Evolutionary conservation across 257 asterid species (phyloP).

Genomic region (Apocynum venetum): DNA sequence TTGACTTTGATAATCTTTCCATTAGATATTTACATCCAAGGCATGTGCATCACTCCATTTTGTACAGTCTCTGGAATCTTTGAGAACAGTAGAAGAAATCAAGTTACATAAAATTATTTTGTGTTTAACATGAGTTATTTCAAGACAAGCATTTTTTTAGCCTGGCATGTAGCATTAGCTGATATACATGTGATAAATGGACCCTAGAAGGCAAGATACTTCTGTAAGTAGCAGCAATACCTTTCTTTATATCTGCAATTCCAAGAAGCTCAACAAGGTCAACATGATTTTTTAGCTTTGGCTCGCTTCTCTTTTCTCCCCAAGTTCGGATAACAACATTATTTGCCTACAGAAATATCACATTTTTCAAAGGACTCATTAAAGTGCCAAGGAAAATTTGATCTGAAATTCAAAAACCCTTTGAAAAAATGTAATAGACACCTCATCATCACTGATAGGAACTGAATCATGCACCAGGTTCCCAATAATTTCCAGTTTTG

Average conservation of each 20-base stretch:
- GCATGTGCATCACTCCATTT: neutral
- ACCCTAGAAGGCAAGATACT: neutral
- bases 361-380: neutral
- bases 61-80: neutral
- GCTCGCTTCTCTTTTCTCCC: constrained; percentile 75
- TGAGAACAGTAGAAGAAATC: neutral
- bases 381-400: neutral
- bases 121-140: neutral
- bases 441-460: constrained; percentile 80
- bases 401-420: neutral
- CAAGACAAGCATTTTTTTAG: neutral
- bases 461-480: constrained; percentile 95
- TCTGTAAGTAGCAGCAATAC: constrained; percentile 22
- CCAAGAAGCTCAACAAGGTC: constrained; percentile 97
- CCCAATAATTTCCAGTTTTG: constrained; percentile 60
- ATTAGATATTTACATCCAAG: neutral
- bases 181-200: neutral
- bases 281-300: constrained; percentile 82
- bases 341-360: constrained; percentile 48
- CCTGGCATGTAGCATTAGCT: neutral
- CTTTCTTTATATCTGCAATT: constrained; percentile 70
- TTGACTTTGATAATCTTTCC: neutral
- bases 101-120: neutral
- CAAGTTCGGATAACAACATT: constrained; percentile 65
- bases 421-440: constrained; percentile 19